phyloP scores from a whole-genome alignment of 2,329 filamentous ascomycete genomes.

The Nannizzia gypsea region DNA sequence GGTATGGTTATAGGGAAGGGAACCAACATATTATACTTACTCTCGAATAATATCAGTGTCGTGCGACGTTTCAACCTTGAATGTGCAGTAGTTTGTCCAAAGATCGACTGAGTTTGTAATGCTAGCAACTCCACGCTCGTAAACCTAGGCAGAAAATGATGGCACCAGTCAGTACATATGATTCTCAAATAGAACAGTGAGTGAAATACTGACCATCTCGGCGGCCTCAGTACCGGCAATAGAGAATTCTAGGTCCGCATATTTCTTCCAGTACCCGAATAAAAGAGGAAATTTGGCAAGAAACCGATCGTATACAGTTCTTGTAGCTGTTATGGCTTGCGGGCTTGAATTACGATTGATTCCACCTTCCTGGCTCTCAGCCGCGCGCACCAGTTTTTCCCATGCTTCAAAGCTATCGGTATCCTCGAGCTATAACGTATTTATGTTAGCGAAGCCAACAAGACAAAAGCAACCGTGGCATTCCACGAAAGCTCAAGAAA shows the following conservation, averaged over 20 bases:
- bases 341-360: slow-evolving; percentile 95
- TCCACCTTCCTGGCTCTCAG: slow-evolving; percentile 77
- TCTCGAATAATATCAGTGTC: slow-evolving; percentile 93
- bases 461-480: neutral
- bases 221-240: slow-evolving; percentile 94
- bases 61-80: slow-evolving; percentile 96
- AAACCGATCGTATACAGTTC: slow-evolving; percentile 83
- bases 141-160: slow-evolving; percentile 50
- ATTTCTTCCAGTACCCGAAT: slow-evolving; percentile 99
- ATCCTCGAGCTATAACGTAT: slow-evolving; percentile 50
- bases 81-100: slow-evolving; percentile 94
- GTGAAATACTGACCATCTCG: slow-evolving; percentile 59
- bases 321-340: slow-evolving; percentile 75
- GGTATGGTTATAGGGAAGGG: slow-evolving; percentile 47
- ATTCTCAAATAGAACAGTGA: neutral
- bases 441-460: neutral
- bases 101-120: slow-evolving; percentile 90
- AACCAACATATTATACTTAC: slow-evolving; percentile 72
- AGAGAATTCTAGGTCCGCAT: slow-evolving; percentile 93
- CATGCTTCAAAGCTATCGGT: slow-evolving; percentile 88
- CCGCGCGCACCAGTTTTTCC: slow-evolving; percentile 80
- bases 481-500: neutral
- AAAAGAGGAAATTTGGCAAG: slow-evolving; percentile 88
- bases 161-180: neutral
- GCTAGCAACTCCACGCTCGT: slow-evolving; percentile 87